Base-by-base conservation (phyloP, 495 filamentous ascomycete species). In the Tetracladium marchalianum region DNA sequence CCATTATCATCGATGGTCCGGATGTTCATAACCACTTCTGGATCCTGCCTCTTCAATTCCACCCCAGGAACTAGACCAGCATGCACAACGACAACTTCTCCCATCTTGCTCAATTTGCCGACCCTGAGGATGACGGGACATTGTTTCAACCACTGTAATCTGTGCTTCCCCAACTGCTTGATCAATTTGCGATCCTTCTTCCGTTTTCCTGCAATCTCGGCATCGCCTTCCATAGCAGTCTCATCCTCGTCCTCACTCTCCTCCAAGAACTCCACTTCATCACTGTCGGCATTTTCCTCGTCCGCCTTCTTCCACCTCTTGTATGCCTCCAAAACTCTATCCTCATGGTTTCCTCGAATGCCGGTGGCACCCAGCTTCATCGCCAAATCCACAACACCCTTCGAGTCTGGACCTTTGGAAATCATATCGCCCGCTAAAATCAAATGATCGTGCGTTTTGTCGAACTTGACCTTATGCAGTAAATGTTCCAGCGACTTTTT, bases 281-380 rank as follows among this genome's bases (percentile, higher is more conserved):
- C 15, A 0, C 38, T 33, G 43, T 53, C 50, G 36, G 51, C 34
- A 22, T 24, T 16, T 18, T 46, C 49, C 24, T 57, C 31, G 19
- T 49, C 47, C 11, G 22, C 13, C 7, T 27, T 27, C 22, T 7
- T 27, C 22, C 22, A 27, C 22, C 7, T 27, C 22, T 27, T 27
- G 7, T 53, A 64, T 11, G 72, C 58, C 5, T 77, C 66, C 15
- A 94, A 67, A 11, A 95, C 71, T 9, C 79, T 72, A 56, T 98
- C 87, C 58, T 98, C 92, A 62, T 96, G 89, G 65, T 98, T 97
- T 11, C 92, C 92, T 19, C 92, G 79, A 1, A 96, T 87, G 46
- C 77, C 85, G 27, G 80, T 82, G 2, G 90, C 90, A 12, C 71
- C 72, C 19, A 85, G 62, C 11, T 70, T 58, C 47, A 82, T 80